Percentiles rank a stretch among this genome's conserved stretches.
Evolutionary conservation across 2,329 filamentous ascomycete genomes (phyloP).

Genomic region (Ustulina deusta): DNA sequence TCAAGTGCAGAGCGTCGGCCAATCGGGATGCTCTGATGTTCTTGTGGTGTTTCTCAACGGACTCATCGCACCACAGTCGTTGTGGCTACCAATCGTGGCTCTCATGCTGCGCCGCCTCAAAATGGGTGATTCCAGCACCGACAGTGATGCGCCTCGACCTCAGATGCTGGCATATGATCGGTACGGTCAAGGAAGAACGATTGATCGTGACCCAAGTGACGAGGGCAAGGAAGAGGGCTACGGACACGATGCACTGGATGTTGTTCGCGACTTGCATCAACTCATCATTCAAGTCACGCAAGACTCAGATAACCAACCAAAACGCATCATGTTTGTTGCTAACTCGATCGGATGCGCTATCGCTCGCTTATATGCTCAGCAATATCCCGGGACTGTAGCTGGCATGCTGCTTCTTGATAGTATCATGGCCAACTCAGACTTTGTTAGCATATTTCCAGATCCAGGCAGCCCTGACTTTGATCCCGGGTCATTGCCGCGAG

Average conservation of each 20-base stretch:
- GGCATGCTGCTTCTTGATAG: slow-evolving; percentile 67
- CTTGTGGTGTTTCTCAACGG: slow-evolving; percentile 49
- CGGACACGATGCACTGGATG: slow-evolving; percentile 61
- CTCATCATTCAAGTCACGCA: slow-evolving; percentile 47
- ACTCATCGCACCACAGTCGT: slow-evolving; percentile 44
- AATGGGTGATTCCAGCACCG: not conserved
- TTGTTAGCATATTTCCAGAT: slow-evolving; percentile 66
- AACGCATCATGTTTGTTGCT: slow-evolving; percentile 60
- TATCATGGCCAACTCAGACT: slow-evolving; percentile 68
- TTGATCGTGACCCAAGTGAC: slow-evolving; percentile 61
- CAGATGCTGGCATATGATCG: slow-evolving; percentile 67
- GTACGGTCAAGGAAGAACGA: slow-evolving; percentile 64
- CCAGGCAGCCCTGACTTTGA: slow-evolving; percentile 63
- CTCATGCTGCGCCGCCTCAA: slow-evolving; percentile 37
- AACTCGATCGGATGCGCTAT: slow-evolving; percentile 67
- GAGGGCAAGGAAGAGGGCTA: slow-evolving; percentile 58
- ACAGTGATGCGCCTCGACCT: slow-evolving; percentile 40
- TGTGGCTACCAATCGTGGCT: slow-evolving; percentile 44
- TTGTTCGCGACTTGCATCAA: slow-evolving; percentile 58
- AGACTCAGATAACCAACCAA: slow-evolving; percentile 37
- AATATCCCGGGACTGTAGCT: slow-evolving; percentile 58
- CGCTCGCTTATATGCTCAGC: slow-evolving; percentile 63
- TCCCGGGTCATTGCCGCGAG: slow-evolving; percentile 53
- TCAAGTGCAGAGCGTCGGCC: slow-evolving; percentile 35
- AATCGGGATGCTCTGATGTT: slow-evolving; percentile 29